These are phyloP conservation scores for Aspergillus conjunctus DNA, from an alignment of 495 filamentous ascomycete species.

Conservation along the genomic window DNA sequence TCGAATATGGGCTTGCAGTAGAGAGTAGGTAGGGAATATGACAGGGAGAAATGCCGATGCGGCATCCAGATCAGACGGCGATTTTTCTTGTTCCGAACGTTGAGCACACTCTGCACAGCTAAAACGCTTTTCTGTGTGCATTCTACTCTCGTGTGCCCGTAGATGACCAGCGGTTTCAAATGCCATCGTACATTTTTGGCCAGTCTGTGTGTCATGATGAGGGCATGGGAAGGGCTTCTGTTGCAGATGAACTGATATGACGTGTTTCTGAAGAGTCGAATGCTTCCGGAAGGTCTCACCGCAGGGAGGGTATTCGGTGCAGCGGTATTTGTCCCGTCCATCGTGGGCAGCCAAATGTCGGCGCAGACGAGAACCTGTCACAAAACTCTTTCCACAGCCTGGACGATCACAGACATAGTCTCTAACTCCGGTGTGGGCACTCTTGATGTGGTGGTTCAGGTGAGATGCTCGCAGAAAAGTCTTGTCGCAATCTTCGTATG, in stretches of 20 bases:
- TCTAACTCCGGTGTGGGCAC: slow-evolving; percentile 71
- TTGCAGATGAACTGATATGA: slow-evolving; percentile 69
- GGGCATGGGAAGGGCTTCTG: slow-evolving; percentile 68
- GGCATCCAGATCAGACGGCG: slow-evolving; percentile 13
- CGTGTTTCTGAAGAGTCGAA: slow-evolving; percentile 80
- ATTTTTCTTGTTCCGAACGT: slow-evolving; percentile 28
- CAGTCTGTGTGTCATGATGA: slow-evolving; percentile 56
- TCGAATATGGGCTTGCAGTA: slow-evolving; percentile 71
- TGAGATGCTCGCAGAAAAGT: slow-evolving; percentile 80
- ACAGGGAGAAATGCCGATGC: slow-evolving; percentile 24
- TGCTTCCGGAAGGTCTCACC: slow-evolving; percentile 83
- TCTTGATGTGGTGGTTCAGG: slow-evolving; percentile 79
- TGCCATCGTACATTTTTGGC: slow-evolving; percentile 61
- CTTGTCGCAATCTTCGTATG: slow-evolving; percentile 70
- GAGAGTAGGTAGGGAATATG: slow-evolving; percentile 70
- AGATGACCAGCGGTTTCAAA: slow-evolving; percentile 73
- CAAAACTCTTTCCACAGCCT: slow-evolving; percentile 78
- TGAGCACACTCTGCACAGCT: slow-evolving; percentile 69
- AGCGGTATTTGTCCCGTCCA: slow-evolving; percentile 67
- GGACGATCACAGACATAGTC: slow-evolving; percentile 69
- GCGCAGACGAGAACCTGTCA: slow-evolving; percentile 70
- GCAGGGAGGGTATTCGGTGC: slow-evolving; percentile 74
- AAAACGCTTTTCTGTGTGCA: slow-evolving; percentile 69
- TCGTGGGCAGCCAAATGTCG: slow-evolving; percentile 70
- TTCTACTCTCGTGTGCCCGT: slow-evolving; percentile 66